Evolutionary conservation across 2,329 filamentous ascomycete genomes (phyloP).

Genomic region (Pseudogymnoascus sp.): DNA sequence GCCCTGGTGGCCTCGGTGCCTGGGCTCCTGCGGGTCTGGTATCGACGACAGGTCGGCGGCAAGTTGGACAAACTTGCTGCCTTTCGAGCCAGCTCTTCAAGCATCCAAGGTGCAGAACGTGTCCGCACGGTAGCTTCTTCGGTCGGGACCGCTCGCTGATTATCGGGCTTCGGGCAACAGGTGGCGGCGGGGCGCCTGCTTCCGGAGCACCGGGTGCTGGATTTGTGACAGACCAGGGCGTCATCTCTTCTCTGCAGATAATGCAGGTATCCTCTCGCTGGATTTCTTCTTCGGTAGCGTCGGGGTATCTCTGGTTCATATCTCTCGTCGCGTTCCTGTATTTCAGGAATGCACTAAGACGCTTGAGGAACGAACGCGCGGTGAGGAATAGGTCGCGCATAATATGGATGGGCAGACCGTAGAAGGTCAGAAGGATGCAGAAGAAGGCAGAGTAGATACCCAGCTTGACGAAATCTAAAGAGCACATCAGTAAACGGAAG

Average conservation of each 20-base stretch:
- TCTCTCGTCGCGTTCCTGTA: conserved; percentile 89
- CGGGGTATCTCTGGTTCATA: conserved; percentile 86
- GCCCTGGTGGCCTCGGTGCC: conserved; percentile 23
- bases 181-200: conserved; percentile 28
- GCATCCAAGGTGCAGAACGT: conserved; percentile 90
- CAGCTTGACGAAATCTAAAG: conserved; percentile 79
- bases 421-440: conserved; percentile 85
- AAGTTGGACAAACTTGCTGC: conserved; percentile 95
- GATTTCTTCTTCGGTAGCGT: conserved; percentile 83
- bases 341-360: conserved; percentile 79
- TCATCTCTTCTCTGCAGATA: conserved; percentile 95
- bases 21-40: conserved; percentile 30
- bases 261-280: conserved; percentile 88
- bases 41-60: conserved; percentile 71
- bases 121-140: conserved; percentile 94
- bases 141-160: conserved; percentile 78
- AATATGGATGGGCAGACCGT: conserved; percentile 93
- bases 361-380: conserved; percentile 81
- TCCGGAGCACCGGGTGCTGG: conserved; percentile 36
- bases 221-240: conserved; percentile 57
- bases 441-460: conserved; percentile 89
- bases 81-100: conserved; percentile 95
- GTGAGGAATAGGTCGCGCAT: conserved; percentile 94
- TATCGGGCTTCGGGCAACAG: conserved; percentile 32
- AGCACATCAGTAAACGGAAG: conserved; percentile 13